Evolutionary conservation across 306 rosid genomes (phyloP), one percentile per base, ranked within the genome.

Genomic region (Elaeagnus macrophylla): DNA sequence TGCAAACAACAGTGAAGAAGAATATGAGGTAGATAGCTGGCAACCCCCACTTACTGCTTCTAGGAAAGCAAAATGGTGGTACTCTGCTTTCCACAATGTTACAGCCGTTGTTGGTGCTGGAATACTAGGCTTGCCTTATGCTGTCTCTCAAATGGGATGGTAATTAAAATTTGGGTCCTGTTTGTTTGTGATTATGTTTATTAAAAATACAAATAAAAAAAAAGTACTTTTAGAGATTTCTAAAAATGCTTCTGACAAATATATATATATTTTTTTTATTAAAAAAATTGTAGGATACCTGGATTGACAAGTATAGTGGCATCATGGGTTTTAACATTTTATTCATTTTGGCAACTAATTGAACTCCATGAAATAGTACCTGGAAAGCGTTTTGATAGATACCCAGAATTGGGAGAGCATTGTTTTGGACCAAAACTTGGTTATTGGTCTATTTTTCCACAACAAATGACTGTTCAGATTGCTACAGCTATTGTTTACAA

Each of bases 291-390:
- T 44, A 84, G 89, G 89, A 8, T 32, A 14, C 65, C 84, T 0
- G 94, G 94, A 17, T 14, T 74, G 7, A 0, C 1, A 9, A 55
- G 49, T n/a, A 54, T 85, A 8, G 0, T 79, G 7, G 0, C 57
- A n/a, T 81, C 89, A 8, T 85, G 89, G 89, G 1, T 79, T 5
- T 58, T 81, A 37, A 85, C 94, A 16, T 79, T 79, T 39, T 85
- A 85, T 46, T 17, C 94, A 10, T 42, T 85, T 16, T 85, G 89
- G 94, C 84, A 66, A 54, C 74, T 85, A 0, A 54, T 74, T 3
- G 57, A 78, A 9, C 47, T 85, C 79, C 94, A 85, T 38, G 94
- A 85, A 50, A 12, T 37, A 37, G 78, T 51, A 1, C 75, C 82
- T 0, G 86, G 86, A 19, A 61, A 14, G 64, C 72, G 94, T 1